A percentile compares a stretch with the other conserved stretches of the same genome.
phyloP scores from a whole-genome alignment of 2,329 filamentous ascomycete genomes.

The Aspergillus fructus region DNA sequence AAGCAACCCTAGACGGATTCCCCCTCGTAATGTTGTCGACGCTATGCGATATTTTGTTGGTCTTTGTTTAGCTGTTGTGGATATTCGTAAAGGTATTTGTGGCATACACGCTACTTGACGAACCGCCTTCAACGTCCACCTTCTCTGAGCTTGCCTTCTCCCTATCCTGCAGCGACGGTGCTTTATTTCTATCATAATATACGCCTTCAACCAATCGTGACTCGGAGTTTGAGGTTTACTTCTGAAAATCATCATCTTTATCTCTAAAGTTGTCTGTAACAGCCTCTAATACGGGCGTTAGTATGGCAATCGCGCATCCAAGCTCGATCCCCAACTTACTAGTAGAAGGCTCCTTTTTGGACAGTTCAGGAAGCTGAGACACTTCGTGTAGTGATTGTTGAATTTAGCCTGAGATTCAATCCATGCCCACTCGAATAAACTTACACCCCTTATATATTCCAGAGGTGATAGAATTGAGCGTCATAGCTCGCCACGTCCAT shows the following conservation, averaged over 20 bases:
- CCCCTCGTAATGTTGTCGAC: neutral
- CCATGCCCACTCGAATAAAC: too few species aligned
- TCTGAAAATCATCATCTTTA: neutral
- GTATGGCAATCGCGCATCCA: too few species aligned
- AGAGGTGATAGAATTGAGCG: neutral
- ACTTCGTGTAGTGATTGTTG: neutral
- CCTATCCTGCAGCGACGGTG: neutral
- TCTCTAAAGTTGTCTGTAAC: neutral
- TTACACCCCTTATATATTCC: too few species aligned
- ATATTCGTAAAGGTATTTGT: neutral
- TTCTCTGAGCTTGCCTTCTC: constrained; percentile 2
- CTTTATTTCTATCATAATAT: constrained; percentile 3
- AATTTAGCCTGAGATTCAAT: neutral
- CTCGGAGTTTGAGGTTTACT: neutral
- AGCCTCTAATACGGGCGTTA: neutral
- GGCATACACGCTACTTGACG: constrained; percentile 5
- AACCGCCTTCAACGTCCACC: constrained; percentile 3
- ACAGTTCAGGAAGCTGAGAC: constrained; percentile 5
- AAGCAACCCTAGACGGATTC: constrained; percentile 2
- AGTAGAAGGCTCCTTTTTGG: constrained; percentile 10
- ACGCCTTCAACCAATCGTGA: neutral
- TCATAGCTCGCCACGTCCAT: neutral
- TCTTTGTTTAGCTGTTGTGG: too few species aligned
- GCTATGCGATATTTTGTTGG: neutral
- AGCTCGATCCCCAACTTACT: neutral